Evolutionary conservation across 108 stramenopile genomes (phyloP).

Genomic region (Mayamaea pseudoterrestris): DNA sequence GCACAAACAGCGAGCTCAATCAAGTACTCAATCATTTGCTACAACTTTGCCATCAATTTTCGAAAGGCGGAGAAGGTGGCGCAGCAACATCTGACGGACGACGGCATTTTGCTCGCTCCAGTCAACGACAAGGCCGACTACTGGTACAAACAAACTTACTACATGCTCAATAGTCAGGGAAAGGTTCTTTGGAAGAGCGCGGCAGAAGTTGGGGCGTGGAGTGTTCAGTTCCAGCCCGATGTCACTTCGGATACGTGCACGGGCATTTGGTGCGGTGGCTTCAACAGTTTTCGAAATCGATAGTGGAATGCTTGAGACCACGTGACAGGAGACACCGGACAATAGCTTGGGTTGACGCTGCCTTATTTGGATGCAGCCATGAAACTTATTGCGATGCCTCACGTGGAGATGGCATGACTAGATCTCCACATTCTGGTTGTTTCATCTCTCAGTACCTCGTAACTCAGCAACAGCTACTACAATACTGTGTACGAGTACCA

Average conservation of each 20-base stretch:
- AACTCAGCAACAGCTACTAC: too few species aligned
- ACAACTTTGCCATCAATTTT: constrained; percentile 79
- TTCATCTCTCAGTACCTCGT: too few species aligned
- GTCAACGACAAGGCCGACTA: constrained; percentile 66
- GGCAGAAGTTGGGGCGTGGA: constrained; percentile 79
- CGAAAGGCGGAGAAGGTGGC: constrained; percentile 55
- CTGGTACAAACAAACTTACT: constrained; percentile 76
- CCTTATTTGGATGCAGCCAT: too few species aligned
- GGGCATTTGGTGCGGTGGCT: constrained; percentile 79
- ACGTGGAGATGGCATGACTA: too few species aligned
- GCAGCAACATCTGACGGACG: constrained; percentile 32
- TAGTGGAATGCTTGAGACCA: too few species aligned
- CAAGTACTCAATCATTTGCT: constrained; percentile 54
- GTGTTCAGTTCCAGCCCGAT: constrained; percentile 83
- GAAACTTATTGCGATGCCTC: too few species aligned
- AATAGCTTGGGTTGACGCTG: too few species aligned
- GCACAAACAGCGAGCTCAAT: too few species aligned
- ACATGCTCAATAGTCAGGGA: constrained; percentile 37
- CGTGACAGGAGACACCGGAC: too few species aligned
- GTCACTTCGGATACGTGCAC: constrained; percentile 76
- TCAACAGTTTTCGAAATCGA: constrained; percentile 81
- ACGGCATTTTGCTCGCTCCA: constrained; percentile 60
- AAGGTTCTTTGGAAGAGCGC: constrained; percentile 33
- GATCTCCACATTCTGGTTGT: too few species aligned
- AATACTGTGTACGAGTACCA: too few species aligned